Evolutionary conservation across 345 rosid species (phyloP).

Genomic region (Syzygium grande): DNA sequence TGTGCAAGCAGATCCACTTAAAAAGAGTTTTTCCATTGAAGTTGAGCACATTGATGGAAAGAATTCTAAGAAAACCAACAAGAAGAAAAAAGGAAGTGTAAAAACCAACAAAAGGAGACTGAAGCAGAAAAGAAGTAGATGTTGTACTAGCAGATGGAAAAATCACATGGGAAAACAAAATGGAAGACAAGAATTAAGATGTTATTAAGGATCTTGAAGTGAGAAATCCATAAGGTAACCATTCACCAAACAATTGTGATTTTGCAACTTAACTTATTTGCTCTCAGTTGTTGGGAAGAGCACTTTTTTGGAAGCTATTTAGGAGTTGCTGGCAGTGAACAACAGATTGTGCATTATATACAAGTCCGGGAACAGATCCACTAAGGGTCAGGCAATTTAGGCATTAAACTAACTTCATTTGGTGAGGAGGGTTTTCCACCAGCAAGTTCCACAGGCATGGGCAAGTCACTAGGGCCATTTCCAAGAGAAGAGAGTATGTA

Average conservation of each 20-base stretch:
- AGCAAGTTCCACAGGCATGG: neutral
- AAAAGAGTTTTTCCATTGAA: neutral
- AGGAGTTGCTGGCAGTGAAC: neutral
- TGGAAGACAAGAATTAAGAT: neutral
- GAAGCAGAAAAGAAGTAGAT: neutral
- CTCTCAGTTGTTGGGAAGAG: neutral
- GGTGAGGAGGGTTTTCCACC: neutral
- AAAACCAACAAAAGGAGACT: neutral
- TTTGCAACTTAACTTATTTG: neutral
- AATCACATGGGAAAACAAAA: neutral
- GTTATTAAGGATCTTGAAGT: neutral
- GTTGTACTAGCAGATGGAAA: neutral
- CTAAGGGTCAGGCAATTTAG: neutral
- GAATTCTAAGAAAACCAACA: neutral
- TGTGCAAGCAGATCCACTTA: neutral
- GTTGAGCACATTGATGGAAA: neutral
- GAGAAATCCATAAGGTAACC: neutral
- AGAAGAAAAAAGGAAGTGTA: neutral
- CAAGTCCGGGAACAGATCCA: neutral
- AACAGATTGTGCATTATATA: neutral
- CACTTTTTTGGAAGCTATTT: neutral
- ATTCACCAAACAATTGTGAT: neutral
- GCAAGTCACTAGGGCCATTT: neutral
- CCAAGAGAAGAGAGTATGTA: neutral
- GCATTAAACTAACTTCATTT: neutral